A percentile compares a stretch with the other conserved stretches of the same genome.
phyloP scores from a whole-genome alignment of 2,329 filamentous ascomycete genomes.

The Fusarium humuli region DNA sequence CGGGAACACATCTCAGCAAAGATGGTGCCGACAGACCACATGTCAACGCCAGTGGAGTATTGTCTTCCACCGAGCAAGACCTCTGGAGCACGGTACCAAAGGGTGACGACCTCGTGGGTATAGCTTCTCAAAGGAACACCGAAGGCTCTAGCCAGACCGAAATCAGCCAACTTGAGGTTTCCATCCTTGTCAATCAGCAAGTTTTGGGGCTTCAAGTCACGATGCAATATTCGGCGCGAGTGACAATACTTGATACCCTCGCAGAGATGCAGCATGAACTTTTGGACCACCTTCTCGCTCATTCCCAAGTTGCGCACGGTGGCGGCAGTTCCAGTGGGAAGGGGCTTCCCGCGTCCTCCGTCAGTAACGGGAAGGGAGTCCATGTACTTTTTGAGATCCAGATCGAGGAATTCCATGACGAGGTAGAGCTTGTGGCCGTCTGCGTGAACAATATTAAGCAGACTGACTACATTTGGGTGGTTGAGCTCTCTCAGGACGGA shows the following conservation, averaged over 20 bases:
- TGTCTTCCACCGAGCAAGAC: conserved; percentile 90
- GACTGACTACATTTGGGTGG: conserved; percentile 87
- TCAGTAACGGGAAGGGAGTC: conserved; percentile 86
- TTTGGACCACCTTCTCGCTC: conserved; percentile 84
- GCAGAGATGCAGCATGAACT: conserved; percentile 91
- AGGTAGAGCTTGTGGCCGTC: conserved; percentile 96
- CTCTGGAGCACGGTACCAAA: conserved; percentile 93
- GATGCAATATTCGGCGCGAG: conserved; percentile 86
- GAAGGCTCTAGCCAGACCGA: conserved; percentile 88
- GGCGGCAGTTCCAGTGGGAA: conserved; percentile 78
- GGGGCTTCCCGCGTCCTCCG: conserved; percentile 84
- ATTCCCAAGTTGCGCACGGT: conserved; percentile 71
- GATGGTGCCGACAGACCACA: conserved; percentile 96
- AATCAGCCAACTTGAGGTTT: conserved; percentile 91
- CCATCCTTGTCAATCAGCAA: conserved; percentile 86
- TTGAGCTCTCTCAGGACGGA: conserved; percentile 94
- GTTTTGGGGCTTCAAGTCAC: conserved; percentile 92
- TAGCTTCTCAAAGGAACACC: conserved; percentile 92
- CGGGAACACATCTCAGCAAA: conserved; percentile 97
- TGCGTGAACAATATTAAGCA: conserved; percentile 93
- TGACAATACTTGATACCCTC: conserved; percentile 90
- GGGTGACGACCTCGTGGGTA: conserved; percentile 93
- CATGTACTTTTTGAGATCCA: conserved; percentile 97
- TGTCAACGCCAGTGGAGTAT: conserved; percentile 93
- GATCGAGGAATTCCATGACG: conserved; percentile 90